These are phyloP conservation scores for Quercus parvula DNA, from an alignment of 306 rosid species.

Conservation along the genomic window DNA sequence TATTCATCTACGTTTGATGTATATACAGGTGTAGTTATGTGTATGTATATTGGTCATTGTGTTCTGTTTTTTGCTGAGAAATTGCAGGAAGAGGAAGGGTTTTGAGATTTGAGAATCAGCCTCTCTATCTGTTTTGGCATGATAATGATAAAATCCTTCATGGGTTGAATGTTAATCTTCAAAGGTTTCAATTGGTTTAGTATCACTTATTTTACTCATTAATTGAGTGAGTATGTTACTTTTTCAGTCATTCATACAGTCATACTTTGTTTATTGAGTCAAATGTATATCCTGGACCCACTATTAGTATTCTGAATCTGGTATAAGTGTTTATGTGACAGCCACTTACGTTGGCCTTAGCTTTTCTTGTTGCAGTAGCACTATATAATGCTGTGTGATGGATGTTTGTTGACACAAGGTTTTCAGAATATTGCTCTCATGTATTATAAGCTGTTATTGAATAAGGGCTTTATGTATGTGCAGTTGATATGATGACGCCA, in stretches of 20 bases:
- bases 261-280: not conserved
- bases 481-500: slow-evolving; percentile 72
- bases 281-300: not conserved
- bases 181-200: not conserved
- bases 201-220: not conserved
- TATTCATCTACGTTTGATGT: not conserved
- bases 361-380: not conserved
- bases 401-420: not conserved
- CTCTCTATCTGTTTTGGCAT: not conserved
- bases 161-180: not conserved
- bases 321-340: not conserved
- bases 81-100: not conserved
- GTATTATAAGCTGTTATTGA: not conserved
- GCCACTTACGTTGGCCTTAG: not conserved
- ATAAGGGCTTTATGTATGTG: slow-evolving; percentile 12
- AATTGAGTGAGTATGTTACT: not conserved
- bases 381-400: not conserved
- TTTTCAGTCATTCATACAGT: not conserved
- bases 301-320: not conserved
- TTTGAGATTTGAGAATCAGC: not conserved
- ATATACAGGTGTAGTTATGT: not conserved
- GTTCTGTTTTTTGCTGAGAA: not conserved
- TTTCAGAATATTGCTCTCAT: not conserved
- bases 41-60: not conserved
- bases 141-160: not conserved